Evolutionary conservation across 129 eudicot genomes (phyloP).

Genomic region (Arctium lappa): DNA sequence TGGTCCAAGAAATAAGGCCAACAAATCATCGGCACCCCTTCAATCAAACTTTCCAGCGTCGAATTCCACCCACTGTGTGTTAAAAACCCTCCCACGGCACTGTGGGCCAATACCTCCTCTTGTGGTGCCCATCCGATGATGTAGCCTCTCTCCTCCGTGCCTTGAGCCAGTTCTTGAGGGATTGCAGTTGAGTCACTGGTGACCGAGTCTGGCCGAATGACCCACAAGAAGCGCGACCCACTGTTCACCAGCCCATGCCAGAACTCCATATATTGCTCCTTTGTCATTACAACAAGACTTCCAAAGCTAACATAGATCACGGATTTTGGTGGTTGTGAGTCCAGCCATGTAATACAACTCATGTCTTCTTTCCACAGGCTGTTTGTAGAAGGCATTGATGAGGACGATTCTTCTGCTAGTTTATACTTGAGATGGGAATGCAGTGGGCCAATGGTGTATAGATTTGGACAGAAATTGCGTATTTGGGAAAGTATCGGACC

Average conservation of each 20-base stretch:
- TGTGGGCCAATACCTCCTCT: constrained; percentile 56
- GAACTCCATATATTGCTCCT: constrained; percentile 43
- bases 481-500: constrained; percentile 45
- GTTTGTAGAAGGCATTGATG: constrained; percentile 28
- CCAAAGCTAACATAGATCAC: constrained; percentile 55
- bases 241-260: constrained; percentile 53
- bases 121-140: constrained; percentile 57
- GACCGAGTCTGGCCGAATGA: constrained; percentile 31
- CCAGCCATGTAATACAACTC: constrained; percentile 45
- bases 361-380: constrained; percentile 35
- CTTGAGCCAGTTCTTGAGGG: constrained; percentile 28
- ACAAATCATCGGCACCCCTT: constrained; percentile 58
- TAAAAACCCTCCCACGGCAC: constrained; percentile 51
- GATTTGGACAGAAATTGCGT: constrained; percentile 39
- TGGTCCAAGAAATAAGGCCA: constrained; percentile 58
- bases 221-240: constrained; percentile 42
- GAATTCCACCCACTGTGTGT: constrained; percentile 64
- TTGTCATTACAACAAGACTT: constrained; percentile 34
- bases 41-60: constrained; percentile 40
- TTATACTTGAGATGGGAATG: constrained; percentile 43
- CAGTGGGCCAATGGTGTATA: constrained; percentile 62
- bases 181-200: neutral
- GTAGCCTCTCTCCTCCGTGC: constrained; percentile 34
- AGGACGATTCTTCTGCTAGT: constrained; percentile 10
- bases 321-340: constrained; percentile 45